Conservation (phyloP, 2,329 filamentous ascomycete species). For the Endoconidiophora laricicola region DNA sequence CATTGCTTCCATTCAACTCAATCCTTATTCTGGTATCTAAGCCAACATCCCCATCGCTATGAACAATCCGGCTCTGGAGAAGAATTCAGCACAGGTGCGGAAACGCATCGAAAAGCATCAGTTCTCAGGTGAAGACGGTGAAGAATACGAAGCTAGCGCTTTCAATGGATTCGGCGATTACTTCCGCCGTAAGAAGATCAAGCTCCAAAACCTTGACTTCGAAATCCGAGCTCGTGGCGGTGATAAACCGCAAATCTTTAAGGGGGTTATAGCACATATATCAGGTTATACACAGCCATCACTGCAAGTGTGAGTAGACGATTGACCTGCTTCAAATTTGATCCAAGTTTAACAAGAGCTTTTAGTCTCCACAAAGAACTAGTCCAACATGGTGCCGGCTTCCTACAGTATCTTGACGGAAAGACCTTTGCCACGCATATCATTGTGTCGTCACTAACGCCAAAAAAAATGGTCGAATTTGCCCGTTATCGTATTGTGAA, state of each 20-base stretch:
- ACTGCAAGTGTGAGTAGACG: constrained; percentile 46
- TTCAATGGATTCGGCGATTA: constrained; percentile 89
- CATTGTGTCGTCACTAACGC: constrained; percentile 75
- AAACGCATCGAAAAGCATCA: constrained; percentile 48
- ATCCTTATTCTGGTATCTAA: no score
- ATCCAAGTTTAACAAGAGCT: not conserved
- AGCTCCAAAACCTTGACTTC: constrained; percentile 84
- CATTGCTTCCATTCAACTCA: no score
- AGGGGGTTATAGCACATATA: constrained; percentile 76
- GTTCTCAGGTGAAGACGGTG: constrained; percentile 68
- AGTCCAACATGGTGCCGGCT: constrained; percentile 84
- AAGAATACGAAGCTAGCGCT: constrained; percentile 74
- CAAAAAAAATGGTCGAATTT: constrained; percentile 86
- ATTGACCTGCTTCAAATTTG: not conserved
- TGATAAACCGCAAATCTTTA: constrained; percentile 73
- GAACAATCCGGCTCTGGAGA: constrained; percentile 31
- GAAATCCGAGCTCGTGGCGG: constrained; percentile 53
- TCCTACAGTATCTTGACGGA: constrained; percentile 83
- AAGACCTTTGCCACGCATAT: constrained; percentile 96
- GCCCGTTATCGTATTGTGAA: constrained; percentile 79
- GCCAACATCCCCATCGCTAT: no score
- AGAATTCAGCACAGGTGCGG: constrained; percentile 44
- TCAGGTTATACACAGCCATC: constrained; percentile 94
- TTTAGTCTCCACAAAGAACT: constrained; percentile 60
- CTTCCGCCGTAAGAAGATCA: constrained; percentile 89